Conservation (phyloP, 1,284 basidiomycete genomes). For the Apiotrichum gamsii region DNA sequence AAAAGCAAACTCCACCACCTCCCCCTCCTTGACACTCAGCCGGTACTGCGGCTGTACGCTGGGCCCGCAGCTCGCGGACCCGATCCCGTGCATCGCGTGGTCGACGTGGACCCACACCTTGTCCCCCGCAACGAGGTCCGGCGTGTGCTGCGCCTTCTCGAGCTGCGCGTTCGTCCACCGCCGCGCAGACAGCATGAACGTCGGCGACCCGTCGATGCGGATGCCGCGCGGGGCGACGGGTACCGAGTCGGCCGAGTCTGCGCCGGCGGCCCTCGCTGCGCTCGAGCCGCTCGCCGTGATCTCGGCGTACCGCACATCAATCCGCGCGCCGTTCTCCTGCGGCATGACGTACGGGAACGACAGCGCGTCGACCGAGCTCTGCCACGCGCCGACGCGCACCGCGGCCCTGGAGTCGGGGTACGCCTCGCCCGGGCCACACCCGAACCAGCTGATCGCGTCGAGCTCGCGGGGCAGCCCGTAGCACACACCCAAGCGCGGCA, state of each 20-base stretch:
- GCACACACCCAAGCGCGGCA: slow-evolving; percentile 18
- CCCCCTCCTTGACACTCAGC: neutral
- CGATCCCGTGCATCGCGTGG: slow-evolving; percentile 8
- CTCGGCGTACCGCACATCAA: slow-evolving; percentile 10
- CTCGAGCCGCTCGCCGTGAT: slow-evolving; percentile 6
- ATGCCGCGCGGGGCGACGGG: neutral
- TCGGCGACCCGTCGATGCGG: neutral
- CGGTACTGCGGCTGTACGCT: slow-evolving; percentile 6
- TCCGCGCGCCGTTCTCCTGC: slow-evolving; percentile 16
- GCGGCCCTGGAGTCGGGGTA: slow-evolving; percentile 14
- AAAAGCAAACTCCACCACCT: neutral
- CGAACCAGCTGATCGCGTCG: slow-evolving; percentile 13
- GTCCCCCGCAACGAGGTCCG: slow-evolving; percentile 8
- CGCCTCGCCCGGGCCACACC: slow-evolving; percentile 16
- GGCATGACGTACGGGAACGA: slow-evolving; percentile 14
- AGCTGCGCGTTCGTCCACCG: slow-evolving; percentile 13
- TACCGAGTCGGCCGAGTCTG: no score
- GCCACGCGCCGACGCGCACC: slow-evolving; percentile 6
- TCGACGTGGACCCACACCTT: slow-evolving; percentile 17
- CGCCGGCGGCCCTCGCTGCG: neutral
- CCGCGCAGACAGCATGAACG: slow-evolving; percentile 11
- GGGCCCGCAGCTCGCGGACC: slow-evolving; percentile 12
- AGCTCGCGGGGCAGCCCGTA: slow-evolving; percentile 8
- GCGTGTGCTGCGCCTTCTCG: slow-evolving; percentile 6
- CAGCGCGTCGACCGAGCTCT: slow-evolving; percentile 10